phyloP scores from a whole-genome alignment of 371 early-diverging fungal genomes.

The Rhizopus stolonifer region DNA sequence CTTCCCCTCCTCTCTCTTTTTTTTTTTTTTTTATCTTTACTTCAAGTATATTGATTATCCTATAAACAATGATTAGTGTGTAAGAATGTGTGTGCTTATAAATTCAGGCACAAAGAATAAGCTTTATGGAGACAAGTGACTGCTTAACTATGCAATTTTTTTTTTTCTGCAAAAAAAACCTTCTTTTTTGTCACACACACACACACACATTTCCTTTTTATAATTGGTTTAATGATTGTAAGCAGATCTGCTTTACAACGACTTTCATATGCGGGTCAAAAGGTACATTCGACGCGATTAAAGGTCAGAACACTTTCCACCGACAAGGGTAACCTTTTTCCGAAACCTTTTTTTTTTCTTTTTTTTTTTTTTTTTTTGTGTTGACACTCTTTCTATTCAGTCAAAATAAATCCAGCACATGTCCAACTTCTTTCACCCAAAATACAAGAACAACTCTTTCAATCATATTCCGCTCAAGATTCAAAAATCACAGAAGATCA shows the following conservation, averaged over 20 bases:
- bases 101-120: constrained; percentile 4
- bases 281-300: background rate
- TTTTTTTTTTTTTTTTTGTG: background rate
- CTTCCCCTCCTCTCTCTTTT: too few species aligned
- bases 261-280: background rate
- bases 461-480: constrained; percentile 4
- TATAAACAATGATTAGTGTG: too few species aligned
- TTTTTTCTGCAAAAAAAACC: background rate
- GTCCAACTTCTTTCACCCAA: constrained; percentile 55
- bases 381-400: constrained; percentile 9
- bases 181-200: background rate
- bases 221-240: constrained; percentile 1
- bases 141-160: background rate
- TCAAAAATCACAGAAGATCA: constrained; percentile 6
- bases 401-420: constrained; percentile 45
- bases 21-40: too few species aligned
- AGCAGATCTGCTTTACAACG: constrained; percentile 1
- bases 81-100: too few species aligned
- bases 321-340: background rate
- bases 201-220: too few species aligned
- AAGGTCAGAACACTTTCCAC: background rate
- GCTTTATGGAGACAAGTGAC: background rate
- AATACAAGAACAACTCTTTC: constrained; percentile 49
- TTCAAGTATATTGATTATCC: too few species aligned
- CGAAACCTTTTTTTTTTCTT: background rate